Base-by-base conservation (phyloP, 2,329 filamentous ascomycete species). In the Stemphylium beticola region DNA sequence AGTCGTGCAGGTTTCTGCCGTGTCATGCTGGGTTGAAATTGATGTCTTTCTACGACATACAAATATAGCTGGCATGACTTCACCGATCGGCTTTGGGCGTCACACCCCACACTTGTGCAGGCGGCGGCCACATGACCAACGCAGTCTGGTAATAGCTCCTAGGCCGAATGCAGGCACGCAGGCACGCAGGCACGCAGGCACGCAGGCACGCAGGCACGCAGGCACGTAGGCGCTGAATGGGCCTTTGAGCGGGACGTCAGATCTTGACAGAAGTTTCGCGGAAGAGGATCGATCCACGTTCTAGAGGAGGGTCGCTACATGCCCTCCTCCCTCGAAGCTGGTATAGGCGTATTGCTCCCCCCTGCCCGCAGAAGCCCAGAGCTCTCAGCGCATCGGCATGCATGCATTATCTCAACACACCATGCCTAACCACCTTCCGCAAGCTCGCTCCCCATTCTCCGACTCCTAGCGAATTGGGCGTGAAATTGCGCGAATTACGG, bases 401-500 rank as follows among this genome's bases (percentile, higher is more conserved):
- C 48, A 20, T 42, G 47, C 48, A 50, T 26, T 9, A 4, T 11
- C 39, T 50, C 48, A 38, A 31, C 47, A n/a, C 20, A 36, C 20
- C n/a, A 42, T 29, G 24, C 38, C 47, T 18, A 36, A 36, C 47
- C 47, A 43, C 47, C 38, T 42, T 49, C 47, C 39, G 39, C 40
- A 49, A 46, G 26, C 46, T 42, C 38, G 36, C 44, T 22, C 24
- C 14, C 31, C 34, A 32, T 32, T 31, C 14, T 38, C 53, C 49
- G 53, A 57, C 53, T 20, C 15, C 20, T 44, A 57, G 44, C 54
- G 45, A 57, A 57, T 52, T 29, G 24, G 38, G 39, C 31, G 34
- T n/a, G 22, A 5, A 24, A 33, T 20, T 60, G 58, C 58, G 58
- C 58, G 55, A 60, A 58, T 60, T 60, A 52, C 36, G 39, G 24